These are phyloP conservation scores for Leptographium wingfieldii DNA, from an alignment of 2,329 filamentous ascomycete species.

Conservation along the genomic window DNA sequence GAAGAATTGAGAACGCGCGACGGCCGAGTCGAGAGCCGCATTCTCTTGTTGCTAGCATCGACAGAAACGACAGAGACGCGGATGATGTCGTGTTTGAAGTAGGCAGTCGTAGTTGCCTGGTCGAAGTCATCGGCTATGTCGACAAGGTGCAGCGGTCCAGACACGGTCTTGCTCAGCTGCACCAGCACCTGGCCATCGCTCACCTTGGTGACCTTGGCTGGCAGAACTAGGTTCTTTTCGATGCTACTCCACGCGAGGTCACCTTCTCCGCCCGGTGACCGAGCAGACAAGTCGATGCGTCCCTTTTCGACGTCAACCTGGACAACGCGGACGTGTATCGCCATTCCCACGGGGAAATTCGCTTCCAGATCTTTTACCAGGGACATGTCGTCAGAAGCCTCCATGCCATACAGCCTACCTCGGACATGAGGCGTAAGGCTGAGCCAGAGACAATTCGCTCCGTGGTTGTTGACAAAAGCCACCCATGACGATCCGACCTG, in stretches of 20 bases:
- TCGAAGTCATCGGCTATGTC: constrained; percentile 82
- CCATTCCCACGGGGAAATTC: constrained; percentile 85
- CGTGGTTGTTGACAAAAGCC: constrained; percentile 85
- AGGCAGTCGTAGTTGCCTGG: constrained; percentile 60
- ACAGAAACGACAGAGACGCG: constrained; percentile 75
- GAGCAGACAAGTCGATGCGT: constrained; percentile 72
- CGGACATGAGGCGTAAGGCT: constrained; percentile 81
- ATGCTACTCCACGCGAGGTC: constrained; percentile 57
- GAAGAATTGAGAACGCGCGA: constrained; percentile 84
- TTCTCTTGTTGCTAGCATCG: constrained; percentile 71
- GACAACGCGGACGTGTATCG: constrained; percentile 67
- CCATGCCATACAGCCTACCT: constrained; percentile 69
- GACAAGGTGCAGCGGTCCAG: constrained; percentile 67
- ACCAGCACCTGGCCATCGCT: constrained; percentile 75
- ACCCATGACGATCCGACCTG: constrained; percentile 58
- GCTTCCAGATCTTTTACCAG: constrained; percentile 60
- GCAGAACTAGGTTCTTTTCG: constrained; percentile 67
- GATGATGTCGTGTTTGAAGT: constrained; percentile 74
- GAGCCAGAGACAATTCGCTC: constrained; percentile 72
- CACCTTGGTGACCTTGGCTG: constrained; percentile 73
- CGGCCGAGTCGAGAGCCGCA: constrained; percentile 70
- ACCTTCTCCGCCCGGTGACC: constrained; percentile 41
- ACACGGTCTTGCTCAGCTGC: constrained; percentile 68
- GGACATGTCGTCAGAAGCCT: constrained; percentile 78
- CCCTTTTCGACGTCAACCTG: constrained; percentile 59